phyloP scores from a whole-genome alignment of 768 basidiomycete genomes.

The Suillus tomentosus region DNA sequence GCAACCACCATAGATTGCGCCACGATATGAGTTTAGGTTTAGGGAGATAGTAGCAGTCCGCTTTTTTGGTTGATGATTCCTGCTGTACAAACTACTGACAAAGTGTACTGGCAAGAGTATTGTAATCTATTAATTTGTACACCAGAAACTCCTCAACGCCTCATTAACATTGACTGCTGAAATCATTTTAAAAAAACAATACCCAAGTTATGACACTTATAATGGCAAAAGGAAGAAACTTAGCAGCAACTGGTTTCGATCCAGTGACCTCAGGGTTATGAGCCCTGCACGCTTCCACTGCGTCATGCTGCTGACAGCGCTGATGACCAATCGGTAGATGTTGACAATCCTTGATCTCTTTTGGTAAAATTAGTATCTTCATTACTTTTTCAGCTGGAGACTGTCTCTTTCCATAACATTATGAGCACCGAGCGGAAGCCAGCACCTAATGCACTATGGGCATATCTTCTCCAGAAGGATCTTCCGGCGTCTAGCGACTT shows the following conservation, averaged over 20 bases:
- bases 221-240: not conserved
- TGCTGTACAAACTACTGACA: not conserved
- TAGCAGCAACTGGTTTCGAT: conserved; percentile 37
- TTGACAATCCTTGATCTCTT: not conserved
- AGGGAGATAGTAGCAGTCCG: not conserved
- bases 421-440: conserved; percentile 12
- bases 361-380: too few species aligned
- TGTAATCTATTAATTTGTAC: not conserved
- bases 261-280: conserved; percentile 34
- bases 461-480: conserved; percentile 54
- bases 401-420: not conserved
- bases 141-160: not conserved
- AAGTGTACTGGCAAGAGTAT: not conserved
- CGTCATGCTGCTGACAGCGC: conserved; percentile 27
- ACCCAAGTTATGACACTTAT: too few species aligned
- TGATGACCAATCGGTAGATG: not conserved
- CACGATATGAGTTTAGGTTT: not conserved
- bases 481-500: conserved; percentile 24
- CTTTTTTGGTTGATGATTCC: conserved; percentile 23
- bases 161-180: not conserved
- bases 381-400: too few species aligned
- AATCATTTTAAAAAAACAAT: too few species aligned
- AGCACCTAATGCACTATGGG: conserved; percentile 44
- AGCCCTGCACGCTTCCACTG: conserved; percentile 34
- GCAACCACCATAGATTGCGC: conserved; percentile 17